Conservation (phyloP, 768 basidiomycete genomes). For the Naganishia vaughanmartiniae region DNA sequence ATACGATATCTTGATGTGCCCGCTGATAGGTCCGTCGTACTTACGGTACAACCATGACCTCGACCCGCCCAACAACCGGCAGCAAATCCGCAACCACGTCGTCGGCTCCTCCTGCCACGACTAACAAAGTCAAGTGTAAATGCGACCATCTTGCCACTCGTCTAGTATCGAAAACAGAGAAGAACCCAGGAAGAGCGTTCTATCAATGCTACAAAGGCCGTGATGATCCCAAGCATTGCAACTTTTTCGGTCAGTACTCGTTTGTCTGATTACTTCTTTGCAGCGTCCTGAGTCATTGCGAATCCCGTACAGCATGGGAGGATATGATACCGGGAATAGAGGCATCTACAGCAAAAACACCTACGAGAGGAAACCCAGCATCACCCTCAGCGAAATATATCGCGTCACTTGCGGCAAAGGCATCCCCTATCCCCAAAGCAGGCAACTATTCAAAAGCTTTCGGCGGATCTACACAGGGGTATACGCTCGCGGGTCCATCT, state of each 20-base stretch:
- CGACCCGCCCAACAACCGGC: neutral
- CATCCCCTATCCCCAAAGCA: constrained; percentile 6
- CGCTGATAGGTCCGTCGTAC: neutral
- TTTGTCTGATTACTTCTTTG: neutral
- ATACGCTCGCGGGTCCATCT: neutral
- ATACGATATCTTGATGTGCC: neutral
- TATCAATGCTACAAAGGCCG: constrained; percentile 17
- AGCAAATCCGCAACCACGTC: neutral
- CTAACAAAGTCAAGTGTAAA: constrained; percentile 10
- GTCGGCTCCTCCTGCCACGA: neutral
- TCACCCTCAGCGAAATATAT: constrained; percentile 7
- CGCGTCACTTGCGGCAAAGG: constrained; percentile 17
- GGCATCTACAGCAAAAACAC: neutral
- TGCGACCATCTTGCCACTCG: constrained; percentile 12
- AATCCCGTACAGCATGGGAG: constrained; percentile 4
- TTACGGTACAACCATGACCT: neutral
- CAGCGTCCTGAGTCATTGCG: neutral
- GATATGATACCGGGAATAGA: constrained; percentile 8
- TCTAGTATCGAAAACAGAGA: constrained; percentile 4
- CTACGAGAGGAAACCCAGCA: neutral
- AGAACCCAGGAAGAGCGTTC: constrained; percentile 16
- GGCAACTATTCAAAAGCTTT: constrained; percentile 17
- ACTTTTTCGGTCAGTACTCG: constrained; percentile 5
- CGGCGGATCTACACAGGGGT: constrained; percentile 11
- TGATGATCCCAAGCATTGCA: constrained; percentile 10